Evolutionary conservation across 352 stramenopile genomes (phyloP).

Genomic region (Phytopythium aichiense): DNA sequence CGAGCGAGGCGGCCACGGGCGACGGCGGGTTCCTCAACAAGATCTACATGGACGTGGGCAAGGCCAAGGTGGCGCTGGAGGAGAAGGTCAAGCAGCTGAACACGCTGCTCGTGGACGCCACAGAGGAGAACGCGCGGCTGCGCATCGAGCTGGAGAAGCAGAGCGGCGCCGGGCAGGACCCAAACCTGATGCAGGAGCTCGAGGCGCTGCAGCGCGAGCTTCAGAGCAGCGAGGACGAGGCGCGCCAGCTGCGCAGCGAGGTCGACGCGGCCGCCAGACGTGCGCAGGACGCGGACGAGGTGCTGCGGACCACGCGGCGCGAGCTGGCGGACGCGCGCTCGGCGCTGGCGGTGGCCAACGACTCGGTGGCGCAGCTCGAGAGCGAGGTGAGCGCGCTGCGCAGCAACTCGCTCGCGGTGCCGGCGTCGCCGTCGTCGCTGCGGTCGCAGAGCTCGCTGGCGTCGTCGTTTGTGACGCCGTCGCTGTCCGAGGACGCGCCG

Average conservation of each 20-base stretch:
- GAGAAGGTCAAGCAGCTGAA: slow-evolving; percentile 66
- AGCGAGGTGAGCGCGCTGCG: slow-evolving; percentile 31
- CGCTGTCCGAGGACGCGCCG: slow-evolving; percentile 22
- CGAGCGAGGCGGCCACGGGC: not conserved
- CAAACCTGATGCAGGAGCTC: slow-evolving; percentile 13
- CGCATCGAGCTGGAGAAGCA: slow-evolving; percentile 26
- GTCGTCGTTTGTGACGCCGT: slow-evolving; percentile 23
- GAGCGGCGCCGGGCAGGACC: slow-evolving; percentile 5
- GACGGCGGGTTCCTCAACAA: slow-evolving; percentile 63
- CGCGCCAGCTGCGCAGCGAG: slow-evolving; percentile 15
- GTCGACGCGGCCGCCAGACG: slow-evolving; percentile 18
- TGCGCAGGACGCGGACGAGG: slow-evolving; percentile 9
- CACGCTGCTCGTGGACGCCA: slow-evolving; percentile 32
- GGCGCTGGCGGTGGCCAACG: slow-evolving; percentile 26
- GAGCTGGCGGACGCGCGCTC: slow-evolving; percentile 22
- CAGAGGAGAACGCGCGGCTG: slow-evolving; percentile 49
- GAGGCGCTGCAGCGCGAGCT: slow-evolving; percentile 17
- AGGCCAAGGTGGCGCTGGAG: slow-evolving; percentile 69
- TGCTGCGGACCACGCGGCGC: slow-evolving; percentile 12
- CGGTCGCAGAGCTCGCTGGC: slow-evolving; percentile 5
- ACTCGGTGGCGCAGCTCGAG: slow-evolving; percentile 32
- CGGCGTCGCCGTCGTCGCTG: slow-evolving; percentile 8
- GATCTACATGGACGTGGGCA: slow-evolving; percentile 77
- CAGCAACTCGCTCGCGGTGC: not conserved
- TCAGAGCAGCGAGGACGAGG: not conserved